Percentiles rank a stretch among this genome's conserved stretches.
These are phyloP conservation scores for Nannochloropsis gaditana DNA, from an alignment of 108 stramenopile genomes.

Conservation along the genomic window DNA sequence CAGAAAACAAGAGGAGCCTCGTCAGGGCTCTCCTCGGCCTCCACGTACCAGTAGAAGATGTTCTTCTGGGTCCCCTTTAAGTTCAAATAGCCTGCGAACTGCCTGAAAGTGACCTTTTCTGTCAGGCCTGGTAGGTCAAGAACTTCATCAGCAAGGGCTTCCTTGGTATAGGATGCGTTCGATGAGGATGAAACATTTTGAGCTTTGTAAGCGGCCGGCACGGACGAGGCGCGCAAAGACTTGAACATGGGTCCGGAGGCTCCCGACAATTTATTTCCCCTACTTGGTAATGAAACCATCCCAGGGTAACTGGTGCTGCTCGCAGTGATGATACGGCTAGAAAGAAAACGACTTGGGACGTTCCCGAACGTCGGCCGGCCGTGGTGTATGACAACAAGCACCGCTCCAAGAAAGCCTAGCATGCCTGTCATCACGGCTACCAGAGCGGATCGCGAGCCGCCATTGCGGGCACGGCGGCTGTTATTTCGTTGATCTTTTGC, in stretches of 20 bases:
- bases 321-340: background rate
- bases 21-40: conserved; percentile 30
- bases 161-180: background rate
- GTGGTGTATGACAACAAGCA: background rate
- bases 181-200: background rate
- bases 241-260: background rate
- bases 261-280: background rate
- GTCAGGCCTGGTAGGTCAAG: background rate
- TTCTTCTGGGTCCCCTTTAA: conserved; percentile 25
- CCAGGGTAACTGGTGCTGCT: background rate
- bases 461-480: background rate
- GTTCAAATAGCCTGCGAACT: conserved; percentile 45
- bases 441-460: background rate
- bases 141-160: background rate
- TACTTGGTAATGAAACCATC: background rate
- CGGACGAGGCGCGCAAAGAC: background rate
- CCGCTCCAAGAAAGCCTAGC: background rate
- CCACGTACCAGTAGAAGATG: conserved; percentile 51
- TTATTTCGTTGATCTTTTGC: background rate
- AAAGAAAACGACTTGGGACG: background rate
- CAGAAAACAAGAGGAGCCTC: conserved; percentile 48
- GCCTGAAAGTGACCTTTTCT: conserved; percentile 27
- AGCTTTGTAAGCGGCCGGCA: background rate
- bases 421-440: background rate
- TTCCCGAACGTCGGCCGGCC: background rate